Conservation (phyloP, 2,329 filamentous ascomycete genomes). For the Cladophialophora immunda region DNA sequence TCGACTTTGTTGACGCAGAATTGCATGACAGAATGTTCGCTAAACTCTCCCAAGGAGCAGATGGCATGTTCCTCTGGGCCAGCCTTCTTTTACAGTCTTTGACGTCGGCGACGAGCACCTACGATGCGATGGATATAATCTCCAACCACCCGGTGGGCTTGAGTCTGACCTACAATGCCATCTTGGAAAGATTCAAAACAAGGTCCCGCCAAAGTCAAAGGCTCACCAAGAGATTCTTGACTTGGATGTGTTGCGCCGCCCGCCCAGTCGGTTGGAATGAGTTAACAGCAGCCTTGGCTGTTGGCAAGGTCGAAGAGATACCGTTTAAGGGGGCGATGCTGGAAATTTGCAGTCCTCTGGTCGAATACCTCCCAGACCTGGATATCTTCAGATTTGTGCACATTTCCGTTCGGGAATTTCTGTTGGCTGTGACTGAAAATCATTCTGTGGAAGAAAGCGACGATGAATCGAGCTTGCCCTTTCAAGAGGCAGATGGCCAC, state of each 20-base stretch:
- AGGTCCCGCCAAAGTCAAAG: neutral
- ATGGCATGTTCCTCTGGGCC: neutral
- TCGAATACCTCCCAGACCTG: neutral
- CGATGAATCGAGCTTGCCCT: neutral
- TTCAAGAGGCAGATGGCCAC: neutral
- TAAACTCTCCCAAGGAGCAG: neutral
- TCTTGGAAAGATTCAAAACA: neutral
- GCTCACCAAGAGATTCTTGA: neutral
- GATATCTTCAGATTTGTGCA: neutral
- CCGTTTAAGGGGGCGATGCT: neutral
- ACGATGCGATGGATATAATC: neutral
- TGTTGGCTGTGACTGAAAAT: neutral
- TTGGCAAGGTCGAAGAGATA: neutral
- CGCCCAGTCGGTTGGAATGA: neutral
- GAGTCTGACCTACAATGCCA: neutral
- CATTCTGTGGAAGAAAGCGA: neutral
- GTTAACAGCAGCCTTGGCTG: neutral
- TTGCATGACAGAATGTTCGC: neutral
- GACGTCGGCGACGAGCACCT: neutral
- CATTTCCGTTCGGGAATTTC: neutral
- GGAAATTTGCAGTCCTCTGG: constrained; percentile 2
- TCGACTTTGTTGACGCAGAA: neutral
- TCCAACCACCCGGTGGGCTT: neutral
- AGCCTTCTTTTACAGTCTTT: neutral
- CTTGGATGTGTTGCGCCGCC: neutral